Percentiles rank a stretch among this genome's conserved stretches.
These are phyloP conservation scores for Lodderomyces margitis DNA, from an alignment of 1,139 yeast genomes.

Conservation along the genomic window DNA sequence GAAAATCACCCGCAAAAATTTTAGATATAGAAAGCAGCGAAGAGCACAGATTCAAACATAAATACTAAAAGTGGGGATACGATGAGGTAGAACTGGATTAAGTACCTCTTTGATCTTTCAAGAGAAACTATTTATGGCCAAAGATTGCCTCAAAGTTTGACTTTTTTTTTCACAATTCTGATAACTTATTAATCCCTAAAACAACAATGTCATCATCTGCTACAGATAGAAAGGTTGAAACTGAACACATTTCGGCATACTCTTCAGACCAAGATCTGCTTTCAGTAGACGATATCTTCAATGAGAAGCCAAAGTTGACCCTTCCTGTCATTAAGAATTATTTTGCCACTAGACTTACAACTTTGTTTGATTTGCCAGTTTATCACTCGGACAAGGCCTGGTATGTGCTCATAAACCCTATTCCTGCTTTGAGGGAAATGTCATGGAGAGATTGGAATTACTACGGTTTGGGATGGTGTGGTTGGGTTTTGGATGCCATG, in stretches of 20 bases:
- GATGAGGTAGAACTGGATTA: too few relatives aligned
- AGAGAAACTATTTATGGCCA: too few relatives aligned
- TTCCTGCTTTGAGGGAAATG: conserved; percentile 28
- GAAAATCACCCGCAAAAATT: too few relatives aligned
- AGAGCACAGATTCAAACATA: too few relatives aligned
- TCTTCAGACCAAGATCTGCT: not conserved
- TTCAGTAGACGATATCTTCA: conserved; percentile 18
- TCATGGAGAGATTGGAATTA: conserved; percentile 49
- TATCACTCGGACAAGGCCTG: conserved; percentile 18
- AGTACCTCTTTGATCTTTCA: too few relatives aligned
- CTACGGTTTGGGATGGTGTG: conserved; percentile 60
- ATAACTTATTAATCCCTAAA: too few relatives aligned
- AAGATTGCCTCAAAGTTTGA: too few relatives aligned
- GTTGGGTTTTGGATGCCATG: conserved; percentile 81
- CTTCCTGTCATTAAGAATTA: conserved; percentile 22
- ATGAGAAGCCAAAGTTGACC: conserved; percentile 28
- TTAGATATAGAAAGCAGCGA: too few relatives aligned
- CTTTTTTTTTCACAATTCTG: too few relatives aligned
- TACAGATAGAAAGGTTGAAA: conserved; percentile 2
- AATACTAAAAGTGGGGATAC: too few relatives aligned
- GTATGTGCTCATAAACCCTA: conserved; percentile 30
- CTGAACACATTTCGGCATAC: conserved; percentile 9
- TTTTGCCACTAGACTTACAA: conserved; percentile 27
- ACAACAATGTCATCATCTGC: not conserved
- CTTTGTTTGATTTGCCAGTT: conserved; percentile 29